Percentiles rank a stretch among this genome's conserved stretches.
These are phyloP conservation scores for Coemansia sp. DNA, from an alignment of 192 early-diverging fungal species.

Conservation along the genomic window DNA sequence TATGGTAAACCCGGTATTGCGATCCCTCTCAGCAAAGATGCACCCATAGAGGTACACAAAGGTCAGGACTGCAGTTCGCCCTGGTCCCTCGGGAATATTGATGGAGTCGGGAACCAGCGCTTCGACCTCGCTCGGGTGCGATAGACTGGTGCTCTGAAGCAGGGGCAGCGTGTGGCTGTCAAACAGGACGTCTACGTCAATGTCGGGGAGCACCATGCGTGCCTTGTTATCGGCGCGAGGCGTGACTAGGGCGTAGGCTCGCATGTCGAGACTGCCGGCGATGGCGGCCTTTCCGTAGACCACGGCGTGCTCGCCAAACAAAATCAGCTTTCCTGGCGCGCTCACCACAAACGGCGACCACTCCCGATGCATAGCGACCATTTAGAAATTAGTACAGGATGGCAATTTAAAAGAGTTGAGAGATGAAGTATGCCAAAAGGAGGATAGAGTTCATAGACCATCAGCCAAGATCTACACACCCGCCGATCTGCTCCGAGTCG, in stretches of 20 bases:
- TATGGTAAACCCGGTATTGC: slow-evolving; percentile 53
- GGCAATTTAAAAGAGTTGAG: background rate
- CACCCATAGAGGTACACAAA: slow-evolving; percentile 66
- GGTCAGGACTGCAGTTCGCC: slow-evolving; percentile 57
- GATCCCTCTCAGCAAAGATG: slow-evolving; percentile 20
- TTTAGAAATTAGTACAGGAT: background rate
- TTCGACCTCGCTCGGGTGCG: slow-evolving; percentile 17
- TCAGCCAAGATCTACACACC: background rate
- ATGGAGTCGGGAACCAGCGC: slow-evolving; percentile 12
- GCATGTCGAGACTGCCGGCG: slow-evolving; percentile 76
- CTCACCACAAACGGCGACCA: slow-evolving; percentile 58
- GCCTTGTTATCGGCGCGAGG: slow-evolving; percentile 50
- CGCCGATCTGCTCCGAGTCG: background rate
- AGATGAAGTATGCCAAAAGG: background rate
- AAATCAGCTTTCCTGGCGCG: slow-evolving; percentile 95
- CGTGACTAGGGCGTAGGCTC: slow-evolving; percentile 66
- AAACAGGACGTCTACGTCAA: slow-evolving; percentile 48
- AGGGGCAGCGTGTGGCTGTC: slow-evolving; percentile 9
- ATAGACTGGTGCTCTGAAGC: background rate
- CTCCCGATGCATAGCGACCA: slow-evolving; percentile 17
- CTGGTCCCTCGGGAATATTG: slow-evolving; percentile 25
- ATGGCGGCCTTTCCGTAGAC: slow-evolving; percentile 89
- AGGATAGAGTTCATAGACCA: background rate
- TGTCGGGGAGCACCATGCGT: slow-evolving; percentile 64
- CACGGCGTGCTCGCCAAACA: slow-evolving; percentile 98